phyloP scores from a whole-genome alignment of 2,329 filamentous ascomycete species.

The Fusarium anthophilum region DNA sequence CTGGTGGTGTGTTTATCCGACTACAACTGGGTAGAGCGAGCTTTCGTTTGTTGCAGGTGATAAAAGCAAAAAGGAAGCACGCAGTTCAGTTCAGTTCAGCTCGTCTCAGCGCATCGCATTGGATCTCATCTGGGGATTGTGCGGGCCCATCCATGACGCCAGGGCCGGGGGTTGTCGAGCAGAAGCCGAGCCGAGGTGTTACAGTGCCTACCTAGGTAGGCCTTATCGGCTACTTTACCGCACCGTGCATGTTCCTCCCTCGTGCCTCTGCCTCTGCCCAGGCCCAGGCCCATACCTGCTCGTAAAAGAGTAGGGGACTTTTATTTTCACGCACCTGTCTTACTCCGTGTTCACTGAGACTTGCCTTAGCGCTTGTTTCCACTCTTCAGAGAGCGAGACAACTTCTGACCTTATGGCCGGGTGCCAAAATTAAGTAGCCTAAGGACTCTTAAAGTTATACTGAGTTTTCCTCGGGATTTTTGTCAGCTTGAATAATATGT shows the following conservation, averaged over 20 bases:
- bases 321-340: not conserved
- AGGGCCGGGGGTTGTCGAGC: slow-evolving; percentile 21
- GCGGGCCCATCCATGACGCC: slow-evolving; percentile 39
- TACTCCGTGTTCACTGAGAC: not conserved
- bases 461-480: not conserved
- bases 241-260: not conserved
- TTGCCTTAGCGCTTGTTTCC: not conserved
- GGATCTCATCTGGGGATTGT: slow-evolving; percentile 28
- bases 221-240: slow-evolving; percentile 1
- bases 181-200: slow-evolving; percentile 42
- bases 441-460: not conserved
- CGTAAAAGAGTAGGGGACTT: not conserved
- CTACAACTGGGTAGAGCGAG: not conserved
- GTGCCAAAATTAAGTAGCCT: not conserved
- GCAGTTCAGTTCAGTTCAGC: slow-evolving; percentile 7
- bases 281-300: not conserved
- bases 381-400: not conserved
- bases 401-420: not conserved
- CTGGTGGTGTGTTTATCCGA: not conserved
- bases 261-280: not conserved
- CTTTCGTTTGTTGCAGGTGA: slow-evolving; percentile 4
- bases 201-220: slow-evolving; percentile 9
- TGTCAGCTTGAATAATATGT: not conserved
- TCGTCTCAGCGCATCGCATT: slow-evolving; percentile 4
- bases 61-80: slow-evolving; percentile 23